Percentiles rank a stretch among this genome's conserved stretches.
Conservation (phyloP, 345 rosid species). For the Sonneratia caseolaris region DNA sequence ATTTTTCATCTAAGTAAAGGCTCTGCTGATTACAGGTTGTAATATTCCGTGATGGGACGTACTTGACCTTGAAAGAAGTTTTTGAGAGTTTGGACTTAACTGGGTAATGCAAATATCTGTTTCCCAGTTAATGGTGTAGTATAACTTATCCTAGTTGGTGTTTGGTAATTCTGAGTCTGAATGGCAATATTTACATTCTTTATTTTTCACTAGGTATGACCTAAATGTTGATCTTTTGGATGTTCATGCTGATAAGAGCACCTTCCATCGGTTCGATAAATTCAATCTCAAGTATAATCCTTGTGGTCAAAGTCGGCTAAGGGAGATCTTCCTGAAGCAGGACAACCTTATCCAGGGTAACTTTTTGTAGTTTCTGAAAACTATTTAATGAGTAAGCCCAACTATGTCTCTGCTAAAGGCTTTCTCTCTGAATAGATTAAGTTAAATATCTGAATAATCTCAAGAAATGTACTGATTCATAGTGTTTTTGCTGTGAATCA, state of each 20-base stretch:
- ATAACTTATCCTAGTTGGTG: neutral
- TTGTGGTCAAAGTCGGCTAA: conserved; percentile 98
- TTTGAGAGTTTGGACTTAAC: conserved; percentile 91
- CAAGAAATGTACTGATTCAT: neutral
- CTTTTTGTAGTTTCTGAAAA: neutral
- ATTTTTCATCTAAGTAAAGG: neutral
- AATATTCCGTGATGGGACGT: conserved; percentile 96
- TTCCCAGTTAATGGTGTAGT: neutral
- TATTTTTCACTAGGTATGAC: conserved; percentile 55
- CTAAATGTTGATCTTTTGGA: conserved; percentile 95
- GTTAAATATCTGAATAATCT: neutral
- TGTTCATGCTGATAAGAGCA: conserved; percentile 99
- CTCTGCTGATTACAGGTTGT: conserved; percentile 61
- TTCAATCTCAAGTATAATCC: conserved; percentile 98
- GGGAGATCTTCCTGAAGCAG: conserved; percentile 99
- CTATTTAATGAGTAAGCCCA: neutral
- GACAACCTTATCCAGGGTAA: conserved; percentile 98
- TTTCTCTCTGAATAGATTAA: neutral
- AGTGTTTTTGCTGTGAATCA: neutral
- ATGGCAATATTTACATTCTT: neutral
- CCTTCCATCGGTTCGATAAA: conserved; percentile 99
- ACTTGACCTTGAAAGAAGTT: conserved; percentile 89
- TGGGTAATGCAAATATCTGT: conserved; percentile 41
- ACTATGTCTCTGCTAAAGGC: neutral
- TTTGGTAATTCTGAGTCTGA: neutral